These are phyloP conservation scores for Phytophthora foliorum DNA, from an alignment of 352 stramenopile species.

Conservation along the genomic window DNA sequence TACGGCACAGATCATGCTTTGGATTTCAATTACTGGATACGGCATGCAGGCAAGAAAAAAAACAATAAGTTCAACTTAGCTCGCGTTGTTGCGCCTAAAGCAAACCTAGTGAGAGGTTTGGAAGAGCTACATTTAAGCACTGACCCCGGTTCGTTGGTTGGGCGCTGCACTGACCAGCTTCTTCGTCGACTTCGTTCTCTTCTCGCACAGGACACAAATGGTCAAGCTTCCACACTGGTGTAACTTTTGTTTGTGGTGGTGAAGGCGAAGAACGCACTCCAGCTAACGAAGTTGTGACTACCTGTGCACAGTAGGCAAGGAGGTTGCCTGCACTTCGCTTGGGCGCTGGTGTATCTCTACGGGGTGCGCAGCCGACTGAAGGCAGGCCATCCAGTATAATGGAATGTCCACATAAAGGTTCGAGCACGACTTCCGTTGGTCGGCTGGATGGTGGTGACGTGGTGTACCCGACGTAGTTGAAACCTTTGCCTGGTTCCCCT, in stretches of 20 bases:
- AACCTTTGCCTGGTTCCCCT: slow-evolving; percentile 22
- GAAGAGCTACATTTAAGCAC: slow-evolving; percentile 22
- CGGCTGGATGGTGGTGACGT: slow-evolving; percentile 13
- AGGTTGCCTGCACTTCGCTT: slow-evolving; percentile 43
- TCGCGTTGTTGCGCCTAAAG: slow-evolving; percentile 16
- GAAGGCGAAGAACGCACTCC: slow-evolving; percentile 21
- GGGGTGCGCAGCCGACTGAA: slow-evolving; percentile 5
- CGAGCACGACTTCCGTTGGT: not conserved
- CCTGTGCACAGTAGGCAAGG: slow-evolving; percentile 55
- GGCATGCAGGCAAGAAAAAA: not conserved
- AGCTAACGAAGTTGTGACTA: slow-evolving; percentile 42
- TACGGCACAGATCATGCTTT: not conserved
- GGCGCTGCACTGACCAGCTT: slow-evolving; percentile 23
- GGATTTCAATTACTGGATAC: not conserved
- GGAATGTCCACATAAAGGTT: slow-evolving; percentile 10
- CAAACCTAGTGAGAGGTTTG: slow-evolving; percentile 38
- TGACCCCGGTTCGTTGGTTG: not conserved
- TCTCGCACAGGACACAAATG: slow-evolving; percentile 19
- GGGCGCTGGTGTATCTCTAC: slow-evolving; percentile 9
- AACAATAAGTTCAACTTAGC: slow-evolving; percentile 1
- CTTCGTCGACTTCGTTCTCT: slow-evolving; percentile 29
- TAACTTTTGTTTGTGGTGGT: slow-evolving; percentile 41
- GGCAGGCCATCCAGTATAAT: slow-evolving; percentile 24
- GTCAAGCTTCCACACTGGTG: slow-evolving; percentile 45
- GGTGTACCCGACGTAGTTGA: slow-evolving; percentile 22